Conservation (phyloP, 139 green algal species). For the Zygnema circumcarinatum region DNA sequence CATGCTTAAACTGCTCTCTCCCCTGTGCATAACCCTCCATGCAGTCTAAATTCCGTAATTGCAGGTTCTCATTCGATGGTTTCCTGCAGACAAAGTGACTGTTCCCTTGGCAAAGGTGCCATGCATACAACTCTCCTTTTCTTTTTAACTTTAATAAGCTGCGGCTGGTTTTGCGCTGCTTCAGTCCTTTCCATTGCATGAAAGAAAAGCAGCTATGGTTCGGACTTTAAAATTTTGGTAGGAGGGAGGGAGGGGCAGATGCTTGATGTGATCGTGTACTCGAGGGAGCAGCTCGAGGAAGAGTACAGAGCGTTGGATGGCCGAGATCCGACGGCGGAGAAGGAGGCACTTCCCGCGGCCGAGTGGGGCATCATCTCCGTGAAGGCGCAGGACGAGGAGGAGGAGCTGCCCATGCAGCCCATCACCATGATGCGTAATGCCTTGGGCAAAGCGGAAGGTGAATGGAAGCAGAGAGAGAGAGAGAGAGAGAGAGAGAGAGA, state of each 20-base stretch:
- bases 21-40: too few relatives aligned
- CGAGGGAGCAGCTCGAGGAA: constrained; percentile 82
- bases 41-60: too few relatives aligned
- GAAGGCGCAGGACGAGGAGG: constrained; percentile 80
- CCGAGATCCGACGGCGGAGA: neutral
- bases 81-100: constrained; percentile 67
- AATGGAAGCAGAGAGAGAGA: neutral
- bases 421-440: constrained; percentile 97
- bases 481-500: neutral
- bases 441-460: constrained; percentile 82
- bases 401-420: constrained; percentile 91
- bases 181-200: neutral
- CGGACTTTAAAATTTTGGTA: neutral
- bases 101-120: constrained; percentile 70
- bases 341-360: constrained; percentile 63
- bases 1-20: too few relatives aligned
- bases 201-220: neutral
- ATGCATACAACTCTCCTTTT: neutral
- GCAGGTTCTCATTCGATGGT: constrained; percentile 71
- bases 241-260: constrained; percentile 36
- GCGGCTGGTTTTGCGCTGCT: neutral
- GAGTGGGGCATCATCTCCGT: constrained; percentile 95
- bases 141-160: neutral
- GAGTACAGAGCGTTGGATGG: constrained; percentile 11
- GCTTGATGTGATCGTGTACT: constrained; percentile 96